A percentile compares a stretch with the other conserved stretches of the same genome.
These are phyloP conservation scores for Chlamydomonas applanata DNA, from an alignment of 139 green algal genomes.

Conservation along the genomic window DNA sequence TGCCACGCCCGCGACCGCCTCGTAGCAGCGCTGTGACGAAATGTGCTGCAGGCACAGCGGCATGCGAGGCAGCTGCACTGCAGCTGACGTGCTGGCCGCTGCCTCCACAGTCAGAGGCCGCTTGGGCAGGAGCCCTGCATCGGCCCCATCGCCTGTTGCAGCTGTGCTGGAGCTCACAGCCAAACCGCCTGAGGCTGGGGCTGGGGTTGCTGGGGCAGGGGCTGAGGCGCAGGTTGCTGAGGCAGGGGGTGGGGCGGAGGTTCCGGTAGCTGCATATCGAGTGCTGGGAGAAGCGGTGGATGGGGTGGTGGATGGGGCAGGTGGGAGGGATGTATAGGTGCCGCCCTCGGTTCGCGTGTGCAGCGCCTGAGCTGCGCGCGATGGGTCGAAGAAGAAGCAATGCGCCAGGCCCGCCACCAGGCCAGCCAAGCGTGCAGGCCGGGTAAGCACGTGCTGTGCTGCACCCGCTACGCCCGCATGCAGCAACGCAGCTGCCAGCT, in stretches of 20 bases:
- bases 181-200: background rate
- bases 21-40: slow-evolving; percentile 43
- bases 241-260: too few relatives aligned
- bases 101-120: too few relatives aligned
- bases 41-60: slow-evolving; percentile 55
- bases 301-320: background rate
- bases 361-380: slow-evolving; percentile 41
- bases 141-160: background rate
- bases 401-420: slow-evolving; percentile 31
- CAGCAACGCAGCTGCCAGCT: slow-evolving; percentile 54
- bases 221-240: too few relatives aligned
- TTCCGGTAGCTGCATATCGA: too few relatives aligned
- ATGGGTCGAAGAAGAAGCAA: slow-evolving; percentile 54
- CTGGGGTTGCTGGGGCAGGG: too few relatives aligned
- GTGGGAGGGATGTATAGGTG: background rate
- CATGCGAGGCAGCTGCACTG: slow-evolving; percentile 63
- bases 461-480: slow-evolving; percentile 21
- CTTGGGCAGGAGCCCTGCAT: background rate
- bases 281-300: too few relatives aligned
- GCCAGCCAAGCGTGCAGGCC: slow-evolving; percentile 28
- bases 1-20: slow-evolving; percentile 50
- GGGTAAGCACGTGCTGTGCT: slow-evolving; percentile 33
- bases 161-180: background rate
- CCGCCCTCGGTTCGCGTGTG: slow-evolving; percentile 17
- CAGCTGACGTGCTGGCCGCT: background rate